Percentiles rank a stretch among this genome's conserved stretches.
Conservation (phyloP, 2,329 filamentous ascomycete species). For the Neofusicoccum parvum region DNA sequence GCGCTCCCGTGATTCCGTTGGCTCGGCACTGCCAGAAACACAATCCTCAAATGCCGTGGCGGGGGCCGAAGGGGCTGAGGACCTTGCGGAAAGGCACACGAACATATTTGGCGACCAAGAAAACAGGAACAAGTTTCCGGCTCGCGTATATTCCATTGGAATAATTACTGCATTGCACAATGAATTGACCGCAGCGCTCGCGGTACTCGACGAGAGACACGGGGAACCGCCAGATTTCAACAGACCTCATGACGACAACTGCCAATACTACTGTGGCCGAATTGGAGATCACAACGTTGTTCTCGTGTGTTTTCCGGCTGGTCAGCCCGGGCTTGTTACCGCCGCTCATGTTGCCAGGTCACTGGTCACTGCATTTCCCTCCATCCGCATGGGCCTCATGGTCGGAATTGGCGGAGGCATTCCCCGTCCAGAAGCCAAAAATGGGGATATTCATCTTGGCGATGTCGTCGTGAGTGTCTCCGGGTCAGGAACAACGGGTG, state of each 20-base stretch:
- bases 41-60: no score
- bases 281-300: not conserved
- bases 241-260: not conserved
- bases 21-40: no score
- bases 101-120: no score
- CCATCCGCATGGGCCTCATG: constrained; percentile 1
- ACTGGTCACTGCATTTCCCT: not conserved
- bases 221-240: not conserved
- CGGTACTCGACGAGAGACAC: not conserved
- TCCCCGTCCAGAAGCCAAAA: constrained; percentile 29
- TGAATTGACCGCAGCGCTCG: not conserved
- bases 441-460: constrained; percentile 35
- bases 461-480: constrained; percentile 30
- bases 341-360: not conserved
- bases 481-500: constrained; percentile 20
- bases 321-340: not conserved
- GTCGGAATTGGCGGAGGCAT: constrained; percentile 22
- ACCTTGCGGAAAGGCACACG: no score
- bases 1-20: no score
- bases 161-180: not conserved
- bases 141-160: not conserved
- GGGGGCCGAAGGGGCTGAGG: no score
- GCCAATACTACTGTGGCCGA: not conserved
- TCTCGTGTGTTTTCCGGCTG: not conserved
- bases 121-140: no score